Evolutionary conservation across 2,329 filamentous ascomycete genomes (phyloP).

Genomic region (Ophiostoma novo-ulmi): DNA sequence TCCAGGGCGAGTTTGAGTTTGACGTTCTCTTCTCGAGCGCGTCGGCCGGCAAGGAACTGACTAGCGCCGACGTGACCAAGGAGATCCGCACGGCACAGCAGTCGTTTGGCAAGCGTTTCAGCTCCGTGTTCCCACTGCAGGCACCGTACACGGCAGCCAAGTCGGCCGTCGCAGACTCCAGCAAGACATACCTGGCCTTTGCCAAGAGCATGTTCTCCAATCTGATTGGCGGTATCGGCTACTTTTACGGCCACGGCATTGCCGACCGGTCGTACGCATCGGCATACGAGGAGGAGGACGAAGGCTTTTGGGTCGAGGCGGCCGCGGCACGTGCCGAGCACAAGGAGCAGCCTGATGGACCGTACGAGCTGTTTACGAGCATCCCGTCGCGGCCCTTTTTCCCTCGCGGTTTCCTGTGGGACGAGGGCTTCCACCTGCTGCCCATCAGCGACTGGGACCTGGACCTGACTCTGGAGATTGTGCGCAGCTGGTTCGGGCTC

Average conservation of each 20-base stretch:
- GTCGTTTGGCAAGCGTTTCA: slow-evolving; percentile 70
- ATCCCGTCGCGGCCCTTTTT: slow-evolving; percentile 95
- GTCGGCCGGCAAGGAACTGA: slow-evolving; percentile 55
- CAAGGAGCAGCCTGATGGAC: slow-evolving; percentile 67
- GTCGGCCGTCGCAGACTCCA: not conserved
- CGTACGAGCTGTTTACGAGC: slow-evolving; percentile 83
- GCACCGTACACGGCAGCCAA: slow-evolving; percentile 64
- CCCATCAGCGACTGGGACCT: slow-evolving; percentile 92
- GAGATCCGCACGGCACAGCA: slow-evolving; percentile 62
- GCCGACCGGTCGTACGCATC: slow-evolving; percentile 87
- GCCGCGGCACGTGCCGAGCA: slow-evolving; percentile 69
- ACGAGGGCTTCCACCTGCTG: slow-evolving; percentile 92
- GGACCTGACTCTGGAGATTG: slow-evolving; percentile 78
- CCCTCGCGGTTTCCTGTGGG: slow-evolving; percentile 93
- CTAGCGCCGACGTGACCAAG: slow-evolving; percentile 60
- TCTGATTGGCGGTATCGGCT: slow-evolving; percentile 86
- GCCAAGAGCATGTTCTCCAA: slow-evolving; percentile 92
- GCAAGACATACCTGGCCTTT: slow-evolving; percentile 64
- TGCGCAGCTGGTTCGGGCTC: slow-evolving; percentile 91
- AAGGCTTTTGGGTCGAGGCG: slow-evolving; percentile 92
- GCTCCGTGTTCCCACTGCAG: slow-evolving; percentile 64
- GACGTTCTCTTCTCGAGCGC: slow-evolving; percentile 84
- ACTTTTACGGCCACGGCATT: slow-evolving; percentile 83
- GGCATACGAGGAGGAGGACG: slow-evolving; percentile 91
- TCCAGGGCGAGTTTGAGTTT: slow-evolving; percentile 85